Evolutionary conservation across 2,329 filamentous ascomycete genomes (phyloP), one percentile per base, ranked within the genome.

Genomic region (Xylariaceae sp.): DNA sequence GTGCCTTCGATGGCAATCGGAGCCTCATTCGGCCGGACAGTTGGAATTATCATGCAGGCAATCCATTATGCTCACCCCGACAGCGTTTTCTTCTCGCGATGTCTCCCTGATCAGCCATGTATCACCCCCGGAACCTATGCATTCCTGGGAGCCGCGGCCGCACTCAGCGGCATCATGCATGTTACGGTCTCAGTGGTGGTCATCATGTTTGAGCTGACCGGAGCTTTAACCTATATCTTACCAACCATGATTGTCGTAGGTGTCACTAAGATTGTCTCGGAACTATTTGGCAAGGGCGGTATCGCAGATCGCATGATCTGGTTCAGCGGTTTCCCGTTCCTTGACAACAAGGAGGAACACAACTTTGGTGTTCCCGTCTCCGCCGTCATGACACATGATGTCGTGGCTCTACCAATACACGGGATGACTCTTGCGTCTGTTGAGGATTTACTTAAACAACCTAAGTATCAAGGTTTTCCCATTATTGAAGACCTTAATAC

Each of bases 241-340:
- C 93, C 93, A 0, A 97, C 92, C 12, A 98, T 98, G 93, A 96
- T 98, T 57, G 93, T 97, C 1, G 93, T 97, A 2, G 93, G 93
- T 39, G 86, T 96, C 23, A 97, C 92, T 32, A 98, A 98, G 72
- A 88, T 88, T 12, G 88, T 98, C 37, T 84, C 87, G 50, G 89
- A 95, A 55, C 76, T 90, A 11, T 93, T 95, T 61, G 89, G 90
- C n/a, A 94, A 92, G 63, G 93, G 92, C 22, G 93, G 93, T 37
- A 97, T 98, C 47, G 93, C 93, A 19, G 93, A 98, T 65, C 85
- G 90, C 50, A 95, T 96, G 88, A 98, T 98, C 58, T 95, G 90
- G 85, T 95, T 96, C 70, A 97, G 89, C 57, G 93, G 93, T 1
- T 95, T 96, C 60, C 93, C 93, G 0, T 98, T 94, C 68, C 76